Percentiles rank a stretch among this genome's conserved stretches.
Evolutionary conservation across 2,329 filamentous ascomycete genomes (phyloP).

Genomic region (Colletotrichum musae): DNA sequence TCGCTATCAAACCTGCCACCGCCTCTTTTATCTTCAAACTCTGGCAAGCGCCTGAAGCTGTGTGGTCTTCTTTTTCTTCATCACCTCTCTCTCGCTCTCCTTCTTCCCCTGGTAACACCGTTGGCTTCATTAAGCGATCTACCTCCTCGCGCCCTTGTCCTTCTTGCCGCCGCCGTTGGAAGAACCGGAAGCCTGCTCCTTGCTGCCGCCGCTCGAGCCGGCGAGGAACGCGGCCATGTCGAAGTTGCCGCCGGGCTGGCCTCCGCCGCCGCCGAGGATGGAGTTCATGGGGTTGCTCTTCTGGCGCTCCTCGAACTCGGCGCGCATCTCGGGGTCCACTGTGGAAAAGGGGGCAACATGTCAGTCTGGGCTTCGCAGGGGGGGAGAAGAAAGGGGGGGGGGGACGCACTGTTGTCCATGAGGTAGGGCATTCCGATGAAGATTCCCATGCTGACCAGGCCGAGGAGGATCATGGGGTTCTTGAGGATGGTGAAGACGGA

Average conservation of each 20-base stretch:
- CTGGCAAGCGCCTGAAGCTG: not conserved
- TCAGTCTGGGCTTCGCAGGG: not conserved
- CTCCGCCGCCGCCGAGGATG: constrained; percentile 59
- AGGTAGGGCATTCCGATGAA: constrained; percentile 96
- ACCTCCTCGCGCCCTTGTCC: constrained; percentile 59
- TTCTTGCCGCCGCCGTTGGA: constrained; percentile 49
- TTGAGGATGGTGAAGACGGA: constrained; percentile 87
- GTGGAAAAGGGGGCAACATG: constrained; percentile 13
- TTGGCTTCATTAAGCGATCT: not conserved
- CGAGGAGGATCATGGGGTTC: constrained; percentile 97
- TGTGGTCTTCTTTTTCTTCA: not conserved
- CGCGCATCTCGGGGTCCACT: constrained; percentile 98
- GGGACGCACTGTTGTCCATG: constrained; percentile 89
- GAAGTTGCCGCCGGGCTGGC: constrained; percentile 60
- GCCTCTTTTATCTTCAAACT: not conserved
- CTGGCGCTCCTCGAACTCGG: constrained; percentile 93
- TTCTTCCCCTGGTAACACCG: not conserved
- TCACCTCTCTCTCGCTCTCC: not conserved
- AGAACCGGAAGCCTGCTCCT: constrained; percentile 54
- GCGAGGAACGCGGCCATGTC: constrained; percentile 76
- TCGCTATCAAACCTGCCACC: not conserved
- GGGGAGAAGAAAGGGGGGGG: constrained; percentile 7
- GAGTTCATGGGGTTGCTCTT: constrained; percentile 79
- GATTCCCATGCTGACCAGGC: constrained; percentile 83
- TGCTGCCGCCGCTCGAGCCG: constrained; percentile 64